Base-by-base conservation (phyloP, 768 basidiomycete genomes). In the Trametes sanguinea region DNA sequence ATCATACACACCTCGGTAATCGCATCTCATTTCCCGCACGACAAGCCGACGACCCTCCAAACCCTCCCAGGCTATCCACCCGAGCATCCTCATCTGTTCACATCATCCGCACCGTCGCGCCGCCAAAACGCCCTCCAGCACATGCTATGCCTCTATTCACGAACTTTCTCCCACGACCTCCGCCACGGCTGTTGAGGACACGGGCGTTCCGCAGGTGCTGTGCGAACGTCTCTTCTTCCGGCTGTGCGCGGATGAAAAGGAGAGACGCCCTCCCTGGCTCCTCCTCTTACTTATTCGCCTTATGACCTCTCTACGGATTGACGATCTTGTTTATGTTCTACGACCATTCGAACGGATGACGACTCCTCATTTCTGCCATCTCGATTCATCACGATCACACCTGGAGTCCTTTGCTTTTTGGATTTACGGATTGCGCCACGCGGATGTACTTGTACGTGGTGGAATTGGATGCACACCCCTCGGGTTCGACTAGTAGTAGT, bases 241-340 rank as follows among this genome's bases (percentile, higher is more conserved):
- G 52, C 33, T 9, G 17, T 29, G 62, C 52, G 58, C 52, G 58
- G 63, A 60, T 54, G 58, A 60, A 56, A 64, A 60, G 58, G 54
- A 51, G 63, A 51, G 57, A 45, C 39, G 27, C 56, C 22, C 35
- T 54, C 16, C 30, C 46, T 32, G 22, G 56, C 45, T 44, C 30
- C 62, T 32, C 45, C 37, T 63, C 57, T 54, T 37, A 51, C 47
- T 57, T 53, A 53, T 57, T 62, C 55, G 40, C 60, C 42, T 46
- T 13, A n/a, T 43, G 42, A 43, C n/a, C n/a, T 44, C 14, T 17
- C 44, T 35, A 58, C 17, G 37, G 44, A 54, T 58, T 54, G 57
- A 63, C 45, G 56, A 47, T 54, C 13, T 59, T 45, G 17, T 35
- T 43, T 53, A 63, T 54, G 62, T 54, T 43, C 17, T 17, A 54